Base-by-base conservation (phyloP, 805 yeast genomes). In the Ogataea philodendri region DNA sequence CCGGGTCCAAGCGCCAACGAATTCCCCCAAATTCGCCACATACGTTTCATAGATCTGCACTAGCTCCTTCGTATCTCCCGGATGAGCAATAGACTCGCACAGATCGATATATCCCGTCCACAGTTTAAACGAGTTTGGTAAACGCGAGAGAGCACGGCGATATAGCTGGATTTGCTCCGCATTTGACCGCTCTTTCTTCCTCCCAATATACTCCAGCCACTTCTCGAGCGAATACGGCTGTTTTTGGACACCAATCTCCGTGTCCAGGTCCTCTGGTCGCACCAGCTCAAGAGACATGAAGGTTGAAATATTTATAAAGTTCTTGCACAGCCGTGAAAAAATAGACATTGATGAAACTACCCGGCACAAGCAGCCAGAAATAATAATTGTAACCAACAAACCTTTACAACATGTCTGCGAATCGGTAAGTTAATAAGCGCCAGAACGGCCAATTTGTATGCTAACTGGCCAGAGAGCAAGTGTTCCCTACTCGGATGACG, bases 401-500 rank as follows among this genome's bases (percentile, higher is more conserved):
- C 23, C 13, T 10, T 23, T 22, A 15, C n/a, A 24, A 13, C 29
- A 54, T 54, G 58, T 54, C 55, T 14, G 45, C 48, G n/a, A 54
- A 54, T 21, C 49, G 55, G 55, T 51, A 44, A 25, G 55, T 49
- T 20, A 19, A 7, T 6, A 9, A 15, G 14, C 10, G 11, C 11
- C 15, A 15, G n/a, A n/a, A n/a, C n/a, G n/a, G n/a, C 10, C 27
- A 16, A n/a, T 30, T 22, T 11, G 9, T n/a, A 11, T 11, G 17
- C 38, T 35, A 30, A 40, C 30, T 13, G 15, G 7, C 13, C 10
- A 35, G 97, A 72, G 97, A 89, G 62, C 94, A 86, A 59, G 97
- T 89, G 29, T 89, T 89, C 63, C 96, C 97, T 21, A 89, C 97
- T 34, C 89, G 97, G 66, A 89, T 89, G 97, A 90, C 97, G 41